phyloP scores from a whole-genome alignment of 2,329 filamentous ascomycete species.

The Cladosporium sp. region DNA sequence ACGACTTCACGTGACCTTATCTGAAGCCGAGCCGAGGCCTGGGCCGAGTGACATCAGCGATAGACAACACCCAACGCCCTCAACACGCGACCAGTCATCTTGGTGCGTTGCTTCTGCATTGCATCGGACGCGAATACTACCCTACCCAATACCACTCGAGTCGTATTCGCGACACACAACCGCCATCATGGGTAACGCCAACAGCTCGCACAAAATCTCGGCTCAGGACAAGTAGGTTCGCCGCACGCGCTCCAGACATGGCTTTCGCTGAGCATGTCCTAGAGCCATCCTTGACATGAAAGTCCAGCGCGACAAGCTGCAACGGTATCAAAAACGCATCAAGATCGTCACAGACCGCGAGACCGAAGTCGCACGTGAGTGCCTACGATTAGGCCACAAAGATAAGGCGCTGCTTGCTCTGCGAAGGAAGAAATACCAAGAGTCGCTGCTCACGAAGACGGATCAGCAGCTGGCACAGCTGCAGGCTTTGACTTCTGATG shows the following conservation, averaged over 20 bases:
- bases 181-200: conserved; percentile 63
- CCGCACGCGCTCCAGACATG: conserved; percentile 17
- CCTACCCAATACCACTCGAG: not conserved
- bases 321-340: conserved; percentile 92
- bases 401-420: conserved; percentile 80
- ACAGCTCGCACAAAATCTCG: conserved; percentile 63
- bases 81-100: conserved; percentile 5
- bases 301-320: conserved; percentile 93
- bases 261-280: conserved; percentile 23
- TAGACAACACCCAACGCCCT: not conserved
- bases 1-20: not conserved
- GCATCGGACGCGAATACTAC: not conserved
- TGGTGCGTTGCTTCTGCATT: not conserved
- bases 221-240: conserved; percentile 76
- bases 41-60: conserved; percentile 16
- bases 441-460: conserved; percentile 82
- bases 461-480: conserved; percentile 92
- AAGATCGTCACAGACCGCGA: conserved; percentile 82
- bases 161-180: not conserved
- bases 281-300: conserved; percentile 98
- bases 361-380: conserved; percentile 80
- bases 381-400: conserved; percentile 78
- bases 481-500: conserved; percentile 80
- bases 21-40: conserved; percentile 3
- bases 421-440: conserved; percentile 94